These are phyloP conservation scores for Ilex aquifolium DNA, from an alignment of 257 asterid species.

Conservation along the genomic window DNA sequence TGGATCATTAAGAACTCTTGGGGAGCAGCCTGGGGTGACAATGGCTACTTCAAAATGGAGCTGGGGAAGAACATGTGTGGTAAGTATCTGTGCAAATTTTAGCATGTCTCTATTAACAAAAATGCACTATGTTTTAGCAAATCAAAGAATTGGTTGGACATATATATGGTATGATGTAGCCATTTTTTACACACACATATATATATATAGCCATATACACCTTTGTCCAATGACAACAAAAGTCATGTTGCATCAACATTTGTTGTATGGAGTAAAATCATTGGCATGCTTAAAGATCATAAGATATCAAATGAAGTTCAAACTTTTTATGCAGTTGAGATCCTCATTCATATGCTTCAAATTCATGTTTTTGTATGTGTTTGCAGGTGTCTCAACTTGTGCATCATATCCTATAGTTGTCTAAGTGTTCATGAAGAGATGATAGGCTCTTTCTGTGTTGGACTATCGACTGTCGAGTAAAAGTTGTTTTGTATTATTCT, in stretches of 20 bases:
- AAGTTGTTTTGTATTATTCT: no score
- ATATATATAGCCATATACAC: background rate
- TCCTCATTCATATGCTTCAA: background rate
- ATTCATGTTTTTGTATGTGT: background rate
- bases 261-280: background rate
- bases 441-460: no score
- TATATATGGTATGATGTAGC: background rate
- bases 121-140: no score
- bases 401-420: conserved; percentile 69
- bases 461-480: no score
- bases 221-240: no score
- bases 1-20: conserved; percentile 96
- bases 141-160: background rate
- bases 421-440: conserved; percentile 11
- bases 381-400: conserved; percentile 67
- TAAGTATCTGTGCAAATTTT: conserved; percentile 24
- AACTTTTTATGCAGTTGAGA: background rate
- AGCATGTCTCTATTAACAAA: background rate
- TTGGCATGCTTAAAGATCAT: background rate
- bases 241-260: background rate
- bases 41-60: conserved; percentile 94
- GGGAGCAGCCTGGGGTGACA: conserved; percentile 93
- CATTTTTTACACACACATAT: background rate
- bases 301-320: background rate
- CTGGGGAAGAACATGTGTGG: conserved; percentile 97